phyloP scores from a whole-genome alignment of 306 rosid genomes.

The Pterocarpus macrocarpus region DNA sequence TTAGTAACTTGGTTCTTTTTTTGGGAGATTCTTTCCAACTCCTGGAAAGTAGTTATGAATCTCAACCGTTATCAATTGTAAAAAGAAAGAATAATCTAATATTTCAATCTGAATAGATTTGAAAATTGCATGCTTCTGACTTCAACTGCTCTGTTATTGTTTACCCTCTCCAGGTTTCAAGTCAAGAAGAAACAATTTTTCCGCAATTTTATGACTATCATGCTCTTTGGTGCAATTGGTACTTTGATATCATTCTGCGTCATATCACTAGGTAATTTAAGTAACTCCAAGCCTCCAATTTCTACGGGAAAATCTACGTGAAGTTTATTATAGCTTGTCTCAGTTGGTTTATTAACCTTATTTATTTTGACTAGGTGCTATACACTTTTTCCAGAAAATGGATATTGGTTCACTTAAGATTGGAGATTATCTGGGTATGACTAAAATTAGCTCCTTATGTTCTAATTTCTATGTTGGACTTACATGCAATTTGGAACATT shows the following conservation, averaged over 20 bases:
- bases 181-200: constrained; percentile 98
- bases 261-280: constrained; percentile 80
- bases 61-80: too few relatives aligned
- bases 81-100: not conserved
- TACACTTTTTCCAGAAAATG: constrained; percentile 84
- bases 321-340: constrained; percentile 1
- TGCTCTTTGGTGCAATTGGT: constrained; percentile 93
- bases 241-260: constrained; percentile 89
- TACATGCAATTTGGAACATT: constrained; percentile 7
- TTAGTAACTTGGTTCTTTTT: too few relatives aligned
- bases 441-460: constrained; percentile 22
- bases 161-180: constrained; percentile 73
- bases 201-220: constrained; percentile 87
- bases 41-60: too few relatives aligned
- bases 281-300: not conserved
- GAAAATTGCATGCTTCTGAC: constrained; percentile 2
- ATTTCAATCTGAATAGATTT: constrained; percentile 8
- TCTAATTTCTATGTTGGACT: constrained; percentile 12
- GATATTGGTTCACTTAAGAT: constrained; percentile 81
- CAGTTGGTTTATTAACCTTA: constrained; percentile 24
- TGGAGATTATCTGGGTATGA: constrained; percentile 89
- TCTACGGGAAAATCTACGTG: not conserved
- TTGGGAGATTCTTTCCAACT: too few relatives aligned
- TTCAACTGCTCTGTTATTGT: constrained; percentile 36
- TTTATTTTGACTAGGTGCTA: constrained; percentile 70